These are phyloP conservation scores for Didymosphaeria variabile DNA, from an alignment of 2,329 filamentous ascomycete species.

Conservation along the genomic window DNA sequence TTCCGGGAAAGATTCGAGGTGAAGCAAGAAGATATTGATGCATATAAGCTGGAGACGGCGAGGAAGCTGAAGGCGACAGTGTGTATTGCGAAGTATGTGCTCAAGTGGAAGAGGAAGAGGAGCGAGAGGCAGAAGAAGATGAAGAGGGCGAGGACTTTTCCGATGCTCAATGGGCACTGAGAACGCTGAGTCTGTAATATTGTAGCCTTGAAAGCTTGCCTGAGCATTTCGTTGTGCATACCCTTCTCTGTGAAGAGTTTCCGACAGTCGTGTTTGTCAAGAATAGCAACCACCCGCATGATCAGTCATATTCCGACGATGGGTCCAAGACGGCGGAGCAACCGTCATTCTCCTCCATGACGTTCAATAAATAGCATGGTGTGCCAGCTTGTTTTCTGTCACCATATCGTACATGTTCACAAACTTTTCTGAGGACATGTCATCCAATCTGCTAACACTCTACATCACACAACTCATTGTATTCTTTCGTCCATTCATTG, in stretches of 20 bases:
- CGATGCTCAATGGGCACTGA: background rate
- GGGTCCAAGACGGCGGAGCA: no score
- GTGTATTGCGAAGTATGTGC: slow-evolving; percentile 11
- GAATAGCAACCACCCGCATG: no score
- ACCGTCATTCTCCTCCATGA: no score
- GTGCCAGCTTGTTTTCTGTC: no score
- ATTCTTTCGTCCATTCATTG: background rate
- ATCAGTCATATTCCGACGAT: no score
- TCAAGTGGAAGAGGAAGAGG: slow-evolving; percentile 4
- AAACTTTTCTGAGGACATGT: no score
- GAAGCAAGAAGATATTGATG: slow-evolving; percentile 24
- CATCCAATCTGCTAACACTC: no score
- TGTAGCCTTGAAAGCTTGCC: background rate
- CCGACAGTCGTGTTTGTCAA: no score
- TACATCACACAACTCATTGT: background rate
- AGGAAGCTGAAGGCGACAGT: slow-evolving; percentile 17
- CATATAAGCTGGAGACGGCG: slow-evolving; percentile 18
- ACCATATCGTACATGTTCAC: no score
- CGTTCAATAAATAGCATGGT: no score
- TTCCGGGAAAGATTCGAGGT: slow-evolving; percentile 17
- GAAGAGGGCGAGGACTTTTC: background rate
- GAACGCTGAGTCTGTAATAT: no score
- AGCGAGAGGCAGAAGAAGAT: background rate
- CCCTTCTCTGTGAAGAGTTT: background rate
- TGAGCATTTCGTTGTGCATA: background rate